phyloP scores from a whole-genome alignment of 169 alveolate species.

The Babesia bovis region DNA sequence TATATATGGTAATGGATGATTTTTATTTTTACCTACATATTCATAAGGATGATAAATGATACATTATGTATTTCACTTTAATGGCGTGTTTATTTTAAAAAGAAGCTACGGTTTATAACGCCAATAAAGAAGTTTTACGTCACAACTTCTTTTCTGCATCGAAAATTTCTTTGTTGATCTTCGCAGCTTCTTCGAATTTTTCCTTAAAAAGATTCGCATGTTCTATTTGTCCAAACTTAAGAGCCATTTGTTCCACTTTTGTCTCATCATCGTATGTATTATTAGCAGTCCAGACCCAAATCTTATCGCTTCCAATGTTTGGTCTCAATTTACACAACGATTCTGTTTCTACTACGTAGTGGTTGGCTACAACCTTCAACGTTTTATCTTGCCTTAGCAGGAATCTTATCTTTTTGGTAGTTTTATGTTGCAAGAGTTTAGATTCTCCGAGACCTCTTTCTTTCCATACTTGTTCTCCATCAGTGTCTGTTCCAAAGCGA shows the following conservation, averaged over 20 bases:
- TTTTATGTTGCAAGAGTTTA: conserved; percentile 91
- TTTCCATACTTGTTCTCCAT: conserved; percentile 92
- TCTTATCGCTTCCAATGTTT: conserved; percentile 94
- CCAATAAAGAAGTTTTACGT: too few relatives aligned
- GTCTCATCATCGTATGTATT: conserved; percentile 93
- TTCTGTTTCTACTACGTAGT: conserved; percentile 75
- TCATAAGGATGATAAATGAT: too few relatives aligned
- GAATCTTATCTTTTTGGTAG: conserved; percentile 88
- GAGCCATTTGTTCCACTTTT: conserved; percentile 90
- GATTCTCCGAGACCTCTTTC: conserved; percentile 97
- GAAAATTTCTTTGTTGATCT: conserved; percentile 78
- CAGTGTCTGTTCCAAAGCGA: conserved; percentile 84
- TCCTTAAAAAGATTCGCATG: conserved; percentile 86
- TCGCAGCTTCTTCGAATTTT: conserved; percentile 89
- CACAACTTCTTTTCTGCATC: conserved; percentile 29
- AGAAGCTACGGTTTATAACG: too few relatives aligned
- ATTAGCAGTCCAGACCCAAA: conserved; percentile 94
- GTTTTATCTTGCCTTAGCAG: conserved; percentile 96
- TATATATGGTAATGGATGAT: too few relatives aligned
- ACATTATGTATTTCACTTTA: too few relatives aligned
- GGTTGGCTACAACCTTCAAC: conserved; percentile 93
- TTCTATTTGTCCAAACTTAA: conserved; percentile 88
- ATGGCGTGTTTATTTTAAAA: too few relatives aligned
- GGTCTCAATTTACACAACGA: conserved; percentile 91
- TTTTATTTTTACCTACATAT: too few relatives aligned